Base-by-base conservation (phyloP, 345 rosid genomes). In the Aquilaria yunnanensis region DNA sequence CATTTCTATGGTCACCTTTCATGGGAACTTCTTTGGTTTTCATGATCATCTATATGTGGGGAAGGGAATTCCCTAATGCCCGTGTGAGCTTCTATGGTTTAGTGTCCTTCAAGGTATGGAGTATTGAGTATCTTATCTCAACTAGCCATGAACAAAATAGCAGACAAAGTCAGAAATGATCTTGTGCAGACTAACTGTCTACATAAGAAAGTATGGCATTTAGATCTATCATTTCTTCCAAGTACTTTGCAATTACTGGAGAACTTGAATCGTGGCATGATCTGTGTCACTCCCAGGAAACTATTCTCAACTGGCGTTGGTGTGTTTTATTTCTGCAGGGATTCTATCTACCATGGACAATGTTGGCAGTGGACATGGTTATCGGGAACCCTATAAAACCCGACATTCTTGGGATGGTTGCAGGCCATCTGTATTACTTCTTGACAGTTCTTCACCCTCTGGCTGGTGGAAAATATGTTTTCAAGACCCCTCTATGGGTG, bases 401-500 rank as follows among this genome's bases (percentile, higher is more conserved):
- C 6, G 89, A 74, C 33, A 74, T 86, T 41, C 75, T 83, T 8
- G 88, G 92, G n/a, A 81, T 86, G 67, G 70, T 83, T 8, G 85
- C 81, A 5, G 92, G 92, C 16, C 92, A 86, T 65, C 62, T 81
- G 4, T 79, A 77, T 54, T 83, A 86, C 66, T 83, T 81, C 66
- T 59, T 86, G 4, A 86, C 92, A 2, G 92, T 81, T 11, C 85
- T 86, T 65, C 78, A 86, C 70, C 92, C 88, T 55, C 92, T 86
- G 31, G 75, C 86, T 9, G 82, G 85, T 54, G 88, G 88, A 9
- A 77, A 65, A 12, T 67, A 60, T 72, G 31, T 75, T 11, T 52
- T 81, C 62, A 83, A 79, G 79, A 83, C 92, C 47, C 92, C 92
- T 43, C 64, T 74, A 31, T 86, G 80, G 81, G 85, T 83, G 86